Evolutionary conservation across 176 grass and related monocot genomes (phyloP).

Genomic region (Metroxylon sagu): DNA sequence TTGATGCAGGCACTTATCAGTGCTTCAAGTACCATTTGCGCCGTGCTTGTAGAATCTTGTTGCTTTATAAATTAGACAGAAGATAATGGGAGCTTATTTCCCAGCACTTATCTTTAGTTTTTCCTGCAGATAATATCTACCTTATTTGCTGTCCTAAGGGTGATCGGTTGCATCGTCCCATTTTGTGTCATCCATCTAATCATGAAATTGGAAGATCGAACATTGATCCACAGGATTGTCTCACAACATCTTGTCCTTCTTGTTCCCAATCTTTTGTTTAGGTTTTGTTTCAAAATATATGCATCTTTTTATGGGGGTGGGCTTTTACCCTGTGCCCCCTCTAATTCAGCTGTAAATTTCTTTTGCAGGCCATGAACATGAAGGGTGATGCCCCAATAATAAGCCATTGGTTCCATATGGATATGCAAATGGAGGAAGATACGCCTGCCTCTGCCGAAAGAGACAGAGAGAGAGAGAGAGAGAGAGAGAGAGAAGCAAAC

Average conservation of each 20-base stretch:
- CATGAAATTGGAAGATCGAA: no score
- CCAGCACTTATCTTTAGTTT: conserved; percentile 8
- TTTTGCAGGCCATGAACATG: conserved; percentile 8
- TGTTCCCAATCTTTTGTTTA: no score
- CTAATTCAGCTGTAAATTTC: conserved; percentile 1
- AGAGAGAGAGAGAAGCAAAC: background rate
- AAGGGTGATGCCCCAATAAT: background rate
- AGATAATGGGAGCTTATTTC: conserved; percentile 14
- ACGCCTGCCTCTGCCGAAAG: conserved; percentile 11
- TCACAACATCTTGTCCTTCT: no score
- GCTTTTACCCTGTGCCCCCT: no score
- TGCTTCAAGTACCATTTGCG: conserved; percentile 11
- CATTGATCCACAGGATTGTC: no score
- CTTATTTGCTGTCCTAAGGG: no score
- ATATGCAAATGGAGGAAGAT: background rate
- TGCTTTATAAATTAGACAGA: background rate
- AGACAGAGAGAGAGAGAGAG: background rate
- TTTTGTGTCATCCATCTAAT: no score
- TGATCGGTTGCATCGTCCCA: background rate
- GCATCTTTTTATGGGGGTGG: no score
- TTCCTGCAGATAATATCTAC: background rate
- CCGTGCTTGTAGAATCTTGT: conserved; percentile 7
- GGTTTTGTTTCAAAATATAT: no score
- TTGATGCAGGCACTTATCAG: background rate
- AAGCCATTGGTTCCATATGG: background rate